Base-by-base conservation (phyloP, 768 basidiomycete genomes). In the Russula olivacea region DNA sequence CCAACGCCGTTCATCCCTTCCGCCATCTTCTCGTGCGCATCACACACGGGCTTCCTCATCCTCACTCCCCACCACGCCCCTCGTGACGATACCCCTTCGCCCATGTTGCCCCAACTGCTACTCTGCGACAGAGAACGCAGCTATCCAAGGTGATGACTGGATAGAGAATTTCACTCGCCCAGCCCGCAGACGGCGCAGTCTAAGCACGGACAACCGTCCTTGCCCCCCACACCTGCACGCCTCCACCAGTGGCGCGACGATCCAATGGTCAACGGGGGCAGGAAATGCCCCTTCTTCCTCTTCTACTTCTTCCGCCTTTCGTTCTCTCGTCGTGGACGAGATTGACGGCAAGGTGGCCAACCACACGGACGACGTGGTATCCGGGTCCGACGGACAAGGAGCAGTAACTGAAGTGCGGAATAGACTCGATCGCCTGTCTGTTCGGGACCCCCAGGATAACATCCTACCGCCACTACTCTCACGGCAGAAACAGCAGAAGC, bases 41-140 rank as follows among this genome's bases (percentile, higher is more conserved):
- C 45, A 30, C 19, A 63, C 32, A 61, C 68, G 59, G 5, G 66
- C 58, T 34, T 61, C 25, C 59, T 69, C 66, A 64, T 21, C 45
- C 3, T 47, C 45, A 6, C 68, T n/a, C 59, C 48, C 45, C 66
- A 21, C 61, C 43, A 59, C 70, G 74, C 21, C 67, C 79, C 64
- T 73, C 28, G 66, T 77, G 34, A 89, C 86, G 0, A 73, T 91
- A 1, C 89, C 89, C 8, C 75, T 91, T 17, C 84, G 89, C 48
- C 77, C 83, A 14, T 91, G 89, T 72, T 91, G 89, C 68, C 71
- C 78, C 10, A 80, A 83, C 50, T 91, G 89, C 69, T 78, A 81
- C 45, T 71, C 73, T 40, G 78, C 78, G 62, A 86, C 82, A 2
- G 88, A 90, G 49, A 78, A 82, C 58, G 81, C 78, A 54, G 69